Conservation (phyloP, 352 stramenopile genomes). For the Phytophthora kernoviae region DNA sequence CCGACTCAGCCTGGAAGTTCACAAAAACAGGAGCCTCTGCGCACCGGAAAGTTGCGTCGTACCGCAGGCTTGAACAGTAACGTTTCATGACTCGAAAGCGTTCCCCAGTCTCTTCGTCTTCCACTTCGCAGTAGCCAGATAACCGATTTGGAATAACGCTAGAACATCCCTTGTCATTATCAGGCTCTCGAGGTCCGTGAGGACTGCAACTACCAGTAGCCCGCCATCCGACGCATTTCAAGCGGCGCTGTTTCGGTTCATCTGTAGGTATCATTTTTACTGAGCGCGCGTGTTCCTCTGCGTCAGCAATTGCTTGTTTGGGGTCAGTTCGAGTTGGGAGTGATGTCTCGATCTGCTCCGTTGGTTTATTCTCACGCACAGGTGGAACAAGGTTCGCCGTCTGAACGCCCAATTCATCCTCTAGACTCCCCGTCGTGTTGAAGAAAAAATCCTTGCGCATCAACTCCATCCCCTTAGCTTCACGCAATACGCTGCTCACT, state of each 20-base stretch:
- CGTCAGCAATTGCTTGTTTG: conserved; percentile 4
- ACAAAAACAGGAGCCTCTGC: conserved; percentile 42
- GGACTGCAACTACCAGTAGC: conserved; percentile 17
- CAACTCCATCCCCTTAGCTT: conserved; percentile 17
- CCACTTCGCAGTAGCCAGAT: conserved; percentile 24
- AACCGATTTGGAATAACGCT: conserved; percentile 17
- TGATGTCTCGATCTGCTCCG: neutral
- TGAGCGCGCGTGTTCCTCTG: conserved; percentile 17
- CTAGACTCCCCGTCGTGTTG: conserved; percentile 8
- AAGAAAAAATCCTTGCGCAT: conserved; percentile 11
- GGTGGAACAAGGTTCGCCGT: conserved; percentile 10
- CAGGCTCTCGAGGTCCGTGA: conserved; percentile 21
- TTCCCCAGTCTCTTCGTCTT: conserved; percentile 32
- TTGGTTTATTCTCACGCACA: conserved; percentile 8
- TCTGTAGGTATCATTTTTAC: conserved; percentile 21
- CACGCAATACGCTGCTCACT: conserved; percentile 5
- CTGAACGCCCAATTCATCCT: neutral
- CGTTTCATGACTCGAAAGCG: conserved; percentile 37
- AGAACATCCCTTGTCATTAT: conserved; percentile 23
- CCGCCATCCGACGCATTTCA: conserved; percentile 27
- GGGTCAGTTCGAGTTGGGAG: neutral
- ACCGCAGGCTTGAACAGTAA: conserved; percentile 34
- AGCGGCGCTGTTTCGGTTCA: conserved; percentile 18
- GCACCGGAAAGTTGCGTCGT: conserved; percentile 43
- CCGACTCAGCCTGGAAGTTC: conserved; percentile 33